Evolutionary conservation across 75 land plant genomes (phyloP).

Genomic region (Sequoia sempervirens): DNA sequence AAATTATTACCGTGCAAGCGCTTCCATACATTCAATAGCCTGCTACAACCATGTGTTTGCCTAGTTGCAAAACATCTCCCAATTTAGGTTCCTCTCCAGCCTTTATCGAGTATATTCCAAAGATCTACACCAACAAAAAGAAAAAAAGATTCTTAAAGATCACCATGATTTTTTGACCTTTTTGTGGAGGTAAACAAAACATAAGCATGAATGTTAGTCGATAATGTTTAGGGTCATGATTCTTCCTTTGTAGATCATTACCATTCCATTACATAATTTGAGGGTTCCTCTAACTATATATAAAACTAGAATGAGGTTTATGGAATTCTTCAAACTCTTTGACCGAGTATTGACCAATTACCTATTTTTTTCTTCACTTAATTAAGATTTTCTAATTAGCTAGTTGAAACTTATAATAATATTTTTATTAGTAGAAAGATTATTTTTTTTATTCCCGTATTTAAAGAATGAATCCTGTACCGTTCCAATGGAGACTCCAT

Average conservation of each 20-base stretch:
- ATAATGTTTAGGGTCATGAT: background rate
- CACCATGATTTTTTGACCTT: background rate
- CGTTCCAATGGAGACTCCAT: constrained; percentile 99
- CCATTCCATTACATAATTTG: background rate
- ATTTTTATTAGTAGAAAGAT: background rate
- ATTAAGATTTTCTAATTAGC: background rate
- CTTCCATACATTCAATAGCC: constrained; percentile 99
- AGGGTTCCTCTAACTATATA: background rate
- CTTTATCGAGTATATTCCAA: constrained; percentile 84
- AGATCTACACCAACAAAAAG: constrained; percentile 50
- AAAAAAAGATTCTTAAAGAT: background rate
- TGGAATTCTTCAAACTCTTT: background rate
- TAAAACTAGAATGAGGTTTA: background rate
- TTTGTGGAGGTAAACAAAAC: background rate
- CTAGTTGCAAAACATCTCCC: constrained; percentile 86
- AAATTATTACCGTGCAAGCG: constrained; percentile 84
- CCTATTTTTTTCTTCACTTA: background rate
- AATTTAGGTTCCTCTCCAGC: constrained; percentile 44
- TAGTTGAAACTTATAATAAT: background rate
- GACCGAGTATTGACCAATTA: background rate
- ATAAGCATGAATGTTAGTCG: background rate
- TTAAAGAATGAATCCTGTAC: constrained; percentile 20
- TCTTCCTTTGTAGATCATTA: background rate
- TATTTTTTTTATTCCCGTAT: background rate
- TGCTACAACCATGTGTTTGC: constrained; percentile 89